These are phyloP conservation scores for Lactarius psammicola DNA, from an alignment of 768 basidiomycete genomes.

Conservation along the genomic window DNA sequence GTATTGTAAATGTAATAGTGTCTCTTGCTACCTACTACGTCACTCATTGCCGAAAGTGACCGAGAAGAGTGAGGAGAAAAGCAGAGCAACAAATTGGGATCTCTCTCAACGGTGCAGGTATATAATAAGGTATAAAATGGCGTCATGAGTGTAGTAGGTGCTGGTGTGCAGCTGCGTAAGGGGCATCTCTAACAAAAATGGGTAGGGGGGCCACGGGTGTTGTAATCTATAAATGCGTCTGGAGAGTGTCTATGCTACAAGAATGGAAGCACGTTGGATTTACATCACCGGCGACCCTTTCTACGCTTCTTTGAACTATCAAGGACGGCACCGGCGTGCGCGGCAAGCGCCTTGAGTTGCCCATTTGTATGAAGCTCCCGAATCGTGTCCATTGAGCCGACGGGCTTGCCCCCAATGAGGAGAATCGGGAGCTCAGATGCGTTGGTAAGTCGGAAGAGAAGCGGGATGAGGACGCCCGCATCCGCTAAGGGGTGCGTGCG, in stretches of 20 bases:
- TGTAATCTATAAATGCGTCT: slow-evolving; percentile 11
- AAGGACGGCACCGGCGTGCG: slow-evolving; percentile 56
- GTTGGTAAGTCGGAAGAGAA: slow-evolving; percentile 60
- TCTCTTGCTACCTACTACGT: neutral
- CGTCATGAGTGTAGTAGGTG: neutral
- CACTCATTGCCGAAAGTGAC: neutral
- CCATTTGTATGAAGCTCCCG: slow-evolving; percentile 49
- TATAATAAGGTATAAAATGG: neutral
- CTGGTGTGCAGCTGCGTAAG: neutral
- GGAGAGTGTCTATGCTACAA: slow-evolving; percentile 14
- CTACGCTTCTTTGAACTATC: slow-evolving; percentile 48
- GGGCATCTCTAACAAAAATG: neutral
- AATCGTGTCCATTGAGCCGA: slow-evolving; percentile 55
- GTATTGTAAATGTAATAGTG: neutral
- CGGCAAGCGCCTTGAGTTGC: slow-evolving; percentile 49
- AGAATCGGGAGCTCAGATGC: slow-evolving; percentile 59
- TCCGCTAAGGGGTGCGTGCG: slow-evolving; percentile 46
- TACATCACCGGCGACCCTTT: slow-evolving; percentile 34
- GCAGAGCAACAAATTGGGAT: neutral
- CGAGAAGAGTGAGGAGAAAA: neutral
- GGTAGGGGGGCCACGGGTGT: neutral
- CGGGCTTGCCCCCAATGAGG: slow-evolving; percentile 60
- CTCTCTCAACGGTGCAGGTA: neutral
- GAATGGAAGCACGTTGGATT: slow-evolving; percentile 1
- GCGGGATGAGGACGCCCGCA: slow-evolving; percentile 56